These are phyloP conservation scores for Jaltomata sinuosa DNA, from an alignment of 257 asterid species.

Conservation along the genomic window DNA sequence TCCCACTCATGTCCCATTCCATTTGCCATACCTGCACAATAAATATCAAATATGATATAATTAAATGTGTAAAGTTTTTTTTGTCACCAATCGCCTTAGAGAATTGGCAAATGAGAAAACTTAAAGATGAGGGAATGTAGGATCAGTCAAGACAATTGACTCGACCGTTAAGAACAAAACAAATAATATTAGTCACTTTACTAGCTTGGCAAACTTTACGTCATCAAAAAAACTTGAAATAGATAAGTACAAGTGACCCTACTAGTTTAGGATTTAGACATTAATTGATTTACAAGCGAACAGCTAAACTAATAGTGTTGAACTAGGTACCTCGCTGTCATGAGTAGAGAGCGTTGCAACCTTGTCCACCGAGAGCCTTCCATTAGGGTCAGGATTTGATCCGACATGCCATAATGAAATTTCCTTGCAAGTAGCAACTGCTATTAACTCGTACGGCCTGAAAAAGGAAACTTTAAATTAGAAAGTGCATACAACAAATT, in stretches of 20 bases:
- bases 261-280: neutral
- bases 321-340: constrained; percentile 51
- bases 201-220: neutral
- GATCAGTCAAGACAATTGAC: neutral
- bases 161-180: neutral
- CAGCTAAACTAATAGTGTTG: neutral
- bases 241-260: neutral
- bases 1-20: constrained; percentile 99
- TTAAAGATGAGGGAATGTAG: neutral
- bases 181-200: neutral
- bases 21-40: constrained; percentile 64
- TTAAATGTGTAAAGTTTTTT: neutral
- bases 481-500: neutral
- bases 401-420: constrained; percentile 87
- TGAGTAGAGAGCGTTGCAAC: constrained; percentile 62
- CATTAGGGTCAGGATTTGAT: constrained; percentile 58
- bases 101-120: neutral
- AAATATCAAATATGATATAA: neutral
- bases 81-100: neutral
- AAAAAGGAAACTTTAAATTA: neutral
- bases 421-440: constrained; percentile 73
- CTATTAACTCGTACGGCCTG: constrained; percentile 92
- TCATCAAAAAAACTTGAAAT: neutral
- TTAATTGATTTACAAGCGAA: neutral
- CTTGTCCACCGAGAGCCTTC: constrained; percentile 61